Evolutionary conservation across 1,284 basidiomycete genomes (phyloP), one percentile per base, ranked within the genome.

Genomic region (Cryptococcus sp.): DNA sequence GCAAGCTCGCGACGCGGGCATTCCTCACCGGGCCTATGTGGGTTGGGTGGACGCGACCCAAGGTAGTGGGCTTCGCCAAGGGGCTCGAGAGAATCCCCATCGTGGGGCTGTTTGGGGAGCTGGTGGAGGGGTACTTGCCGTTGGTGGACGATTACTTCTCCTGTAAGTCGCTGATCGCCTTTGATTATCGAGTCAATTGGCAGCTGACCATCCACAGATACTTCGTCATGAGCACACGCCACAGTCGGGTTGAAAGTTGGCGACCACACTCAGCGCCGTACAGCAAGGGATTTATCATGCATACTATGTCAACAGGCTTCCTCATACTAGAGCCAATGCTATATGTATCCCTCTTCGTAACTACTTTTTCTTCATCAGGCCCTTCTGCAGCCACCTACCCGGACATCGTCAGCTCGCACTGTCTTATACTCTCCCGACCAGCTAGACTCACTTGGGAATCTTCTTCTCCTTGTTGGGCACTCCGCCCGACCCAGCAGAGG

Each of bases 71-170:
- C 73, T 89, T 68, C 82, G 83, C 64, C 16, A 77, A 83, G 46
- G 78, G 75, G 45, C 82, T 86, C 23, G 81, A 85, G 18, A 80
- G 80, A 58, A 82, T 83, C 50, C 91, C 91, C 23, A 59, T 95
- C 38, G 68, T 97, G 24, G 85, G 87, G 24, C 71, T 95, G 50
- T 77, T 92, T 35, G 84, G 89, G 55, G 85, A 85, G 21, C 80
- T 96, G 54, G 76, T 93, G 59, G 85, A 85, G 63, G 92, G 94
- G 69, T 97, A 94, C 87, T 83, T 96, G 62, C 91, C 91, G 11
- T 79, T 97, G 67, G 91, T 97, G 62, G 88, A 97, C 76, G 89
- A 93, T 72, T 95, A 95, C 79, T 88, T 95, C 80, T 96, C 93
- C 80, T 96, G 91, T 92, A 67, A 70, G 89, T 82, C 8, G n/a